Conservation (phyloP, 768 basidiomycete species). For the Xerocomellus amylosporus region DNA sequence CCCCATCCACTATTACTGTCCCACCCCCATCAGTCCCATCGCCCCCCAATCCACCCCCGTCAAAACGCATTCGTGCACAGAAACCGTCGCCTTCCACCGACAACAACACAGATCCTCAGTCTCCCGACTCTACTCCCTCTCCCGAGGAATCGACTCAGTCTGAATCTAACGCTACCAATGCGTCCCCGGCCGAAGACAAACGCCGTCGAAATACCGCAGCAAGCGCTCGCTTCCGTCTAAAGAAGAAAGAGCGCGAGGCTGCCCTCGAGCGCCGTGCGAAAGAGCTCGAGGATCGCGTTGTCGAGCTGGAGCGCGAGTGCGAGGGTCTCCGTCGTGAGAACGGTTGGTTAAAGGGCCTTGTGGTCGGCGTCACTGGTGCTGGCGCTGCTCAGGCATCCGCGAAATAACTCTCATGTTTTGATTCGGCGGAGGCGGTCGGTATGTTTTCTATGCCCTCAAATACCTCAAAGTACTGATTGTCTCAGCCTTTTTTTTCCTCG, state of each 20-base stretch:
- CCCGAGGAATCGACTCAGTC: constrained; percentile 26
- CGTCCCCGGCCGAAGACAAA: constrained; percentile 78
- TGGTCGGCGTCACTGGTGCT: constrained; percentile 83
- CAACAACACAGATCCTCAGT: constrained; percentile 7
- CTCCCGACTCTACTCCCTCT: constrained; percentile 29
- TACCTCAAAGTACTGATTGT: neutral
- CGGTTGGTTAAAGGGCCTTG: constrained; percentile 87
- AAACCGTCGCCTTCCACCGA: constrained; percentile 43
- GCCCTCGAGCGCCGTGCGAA: constrained; percentile 83
- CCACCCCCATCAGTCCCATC: constrained; percentile 16
- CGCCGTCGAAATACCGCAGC: constrained; percentile 92
- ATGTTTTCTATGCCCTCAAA: neutral
- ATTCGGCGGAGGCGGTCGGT: neutral
- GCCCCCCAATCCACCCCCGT: constrained; percentile 18
- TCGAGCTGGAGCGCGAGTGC: constrained; percentile 86
- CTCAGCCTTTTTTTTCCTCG: neutral
- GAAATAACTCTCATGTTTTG: constrained; percentile 11
- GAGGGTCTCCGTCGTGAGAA: constrained; percentile 87
- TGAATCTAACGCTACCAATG: constrained; percentile 16
- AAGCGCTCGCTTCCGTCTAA: constrained; percentile 87
- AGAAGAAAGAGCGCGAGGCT: constrained; percentile 94
- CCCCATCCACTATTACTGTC: constrained; percentile 14
- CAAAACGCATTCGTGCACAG: constrained; percentile 58
- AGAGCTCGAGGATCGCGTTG: constrained; percentile 77
- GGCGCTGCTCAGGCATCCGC: constrained; percentile 35